Percentiles rank a stretch among this genome's conserved stretches.
Conservation (phyloP, 805 yeast genomes). For the Metschnikowia anglica region DNA sequence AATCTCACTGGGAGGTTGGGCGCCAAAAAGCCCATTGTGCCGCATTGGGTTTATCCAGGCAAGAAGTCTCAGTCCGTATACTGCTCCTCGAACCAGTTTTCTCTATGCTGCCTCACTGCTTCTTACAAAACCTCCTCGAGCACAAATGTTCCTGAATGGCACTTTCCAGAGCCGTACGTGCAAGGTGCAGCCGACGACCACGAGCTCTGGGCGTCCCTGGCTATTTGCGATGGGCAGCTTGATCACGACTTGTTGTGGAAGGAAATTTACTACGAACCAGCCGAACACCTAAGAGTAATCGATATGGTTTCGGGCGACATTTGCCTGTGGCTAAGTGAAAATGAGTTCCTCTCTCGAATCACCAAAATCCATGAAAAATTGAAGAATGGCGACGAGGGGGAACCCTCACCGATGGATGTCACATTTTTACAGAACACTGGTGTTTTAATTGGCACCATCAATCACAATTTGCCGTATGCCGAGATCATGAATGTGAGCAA, state of each 20-base stretch:
- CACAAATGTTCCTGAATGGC: slow-evolving; percentile 13
- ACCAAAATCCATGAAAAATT: slow-evolving; percentile 14
- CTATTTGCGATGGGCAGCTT: slow-evolving; percentile 45
- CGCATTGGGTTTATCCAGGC: slow-evolving; percentile 70
- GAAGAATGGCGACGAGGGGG: background rate
- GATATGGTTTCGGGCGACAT: slow-evolving; percentile 26
- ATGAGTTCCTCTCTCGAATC: slow-evolving; percentile 23
- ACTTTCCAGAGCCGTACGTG: slow-evolving; percentile 48
- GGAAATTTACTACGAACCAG: slow-evolving; percentile 16
- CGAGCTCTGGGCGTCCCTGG: slow-evolving; percentile 65
- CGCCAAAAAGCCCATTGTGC: slow-evolving; percentile 51
- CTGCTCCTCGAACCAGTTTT: slow-evolving; percentile 4
- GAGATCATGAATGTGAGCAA: slow-evolving; percentile 2
- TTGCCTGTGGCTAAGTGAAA: slow-evolving; percentile 25
- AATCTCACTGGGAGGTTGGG: slow-evolving; percentile 31
- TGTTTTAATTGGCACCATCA: slow-evolving; percentile 29
- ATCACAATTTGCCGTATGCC: slow-evolving; percentile 14
- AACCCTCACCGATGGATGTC: slow-evolving; percentile 11
- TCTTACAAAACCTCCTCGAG: slow-evolving; percentile 12
- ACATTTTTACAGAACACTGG: slow-evolving; percentile 25
- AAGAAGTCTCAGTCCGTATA: slow-evolving; percentile 6
- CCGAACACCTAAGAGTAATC: slow-evolving; percentile 18
- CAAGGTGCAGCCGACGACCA: slow-evolving; percentile 97
- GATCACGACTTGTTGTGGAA: slow-evolving; percentile 61
- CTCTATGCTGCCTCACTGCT: slow-evolving; percentile 19